phyloP scores from a whole-genome alignment of 257 asterid species.

The Leonotis leonurus region DNA sequence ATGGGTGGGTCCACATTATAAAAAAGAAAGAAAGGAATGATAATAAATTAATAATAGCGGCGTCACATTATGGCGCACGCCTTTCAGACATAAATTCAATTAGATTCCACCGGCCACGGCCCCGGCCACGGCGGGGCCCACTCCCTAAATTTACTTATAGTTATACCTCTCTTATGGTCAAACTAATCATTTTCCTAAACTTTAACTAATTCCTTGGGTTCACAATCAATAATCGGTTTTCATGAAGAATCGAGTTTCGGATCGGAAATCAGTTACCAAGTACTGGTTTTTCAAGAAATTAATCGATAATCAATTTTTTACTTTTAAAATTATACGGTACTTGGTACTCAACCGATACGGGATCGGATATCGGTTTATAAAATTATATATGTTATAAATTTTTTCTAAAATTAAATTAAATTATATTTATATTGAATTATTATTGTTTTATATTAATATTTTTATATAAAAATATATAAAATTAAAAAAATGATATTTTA shows the following conservation, averaged over 20 bases:
- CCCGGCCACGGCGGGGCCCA: background rate
- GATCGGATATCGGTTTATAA: no score
- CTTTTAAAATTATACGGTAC: no score
- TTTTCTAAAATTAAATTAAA: no score
- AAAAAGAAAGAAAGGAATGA: background rate
- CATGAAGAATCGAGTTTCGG: background rate
- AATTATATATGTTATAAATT: no score
- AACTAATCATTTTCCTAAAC: conserved; percentile 17
- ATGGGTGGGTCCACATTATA: background rate
- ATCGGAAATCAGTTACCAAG: no score
- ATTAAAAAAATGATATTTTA: no score
- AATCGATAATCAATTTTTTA: no score
- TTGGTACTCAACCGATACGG: no score
- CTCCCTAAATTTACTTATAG: background rate
- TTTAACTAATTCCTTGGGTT: background rate
- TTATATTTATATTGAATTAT: no score
- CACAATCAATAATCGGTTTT: background rate
- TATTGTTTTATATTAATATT: no score
- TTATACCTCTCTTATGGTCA: conserved; percentile 2
- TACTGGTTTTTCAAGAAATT: no score
- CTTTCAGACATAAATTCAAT: conserved; percentile 18
- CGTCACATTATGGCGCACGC: conserved; percentile 19
- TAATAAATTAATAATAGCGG: conserved; percentile 9
- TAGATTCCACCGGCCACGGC: conserved; percentile 18
- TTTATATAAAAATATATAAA: no score